Evolutionary conservation across 2,329 filamentous ascomycete genomes (phyloP).

Genomic region (Penicillium sp.): DNA sequence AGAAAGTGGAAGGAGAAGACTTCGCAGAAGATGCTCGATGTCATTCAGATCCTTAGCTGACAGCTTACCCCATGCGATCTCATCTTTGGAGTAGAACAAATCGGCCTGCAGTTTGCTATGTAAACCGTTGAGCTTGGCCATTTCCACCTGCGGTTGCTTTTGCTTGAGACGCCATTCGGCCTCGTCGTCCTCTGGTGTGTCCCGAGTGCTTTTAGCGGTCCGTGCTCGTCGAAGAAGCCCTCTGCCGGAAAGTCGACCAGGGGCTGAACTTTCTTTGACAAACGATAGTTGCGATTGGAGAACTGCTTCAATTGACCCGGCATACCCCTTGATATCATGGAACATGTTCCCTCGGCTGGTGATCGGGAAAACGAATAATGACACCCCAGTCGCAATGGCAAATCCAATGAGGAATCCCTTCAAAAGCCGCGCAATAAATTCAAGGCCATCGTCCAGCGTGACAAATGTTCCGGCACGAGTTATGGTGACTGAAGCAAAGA

Average conservation of each 20-base stretch:
- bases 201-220: conserved; percentile 16
- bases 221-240: conserved; percentile 21
- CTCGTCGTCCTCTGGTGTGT: conserved; percentile 7
- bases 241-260: conserved; percentile 9
- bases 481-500: conserved; percentile 65
- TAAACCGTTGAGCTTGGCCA: conserved; percentile 54
- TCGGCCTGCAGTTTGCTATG: conserved; percentile 67
- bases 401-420: conserved; percentile 66
- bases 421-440: conserved; percentile 53
- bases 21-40: conserved; percentile 60
- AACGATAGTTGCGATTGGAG: conserved; percentile 64
- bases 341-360: conserved; percentile 65
- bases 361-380: conserved; percentile 65
- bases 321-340: conserved; percentile 55
- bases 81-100: conserved; percentile 69
- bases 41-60: conserved; percentile 64
- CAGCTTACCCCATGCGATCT: conserved; percentile 70
- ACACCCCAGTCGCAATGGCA: conserved; percentile 62
- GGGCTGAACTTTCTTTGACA: conserved; percentile 42
- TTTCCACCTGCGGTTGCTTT: conserved; percentile 32
- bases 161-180: conserved; percentile 18
- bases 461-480: conserved; percentile 54
- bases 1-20: conserved; percentile 63
- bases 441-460: conserved; percentile 26
- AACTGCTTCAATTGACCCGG: conserved; percentile 57